Percentiles rank a stretch among this genome's conserved stretches.
These are phyloP conservation scores for Puccinia hordei DNA, from an alignment of 1,284 basidiomycete genomes.

Conservation along the genomic window DNA sequence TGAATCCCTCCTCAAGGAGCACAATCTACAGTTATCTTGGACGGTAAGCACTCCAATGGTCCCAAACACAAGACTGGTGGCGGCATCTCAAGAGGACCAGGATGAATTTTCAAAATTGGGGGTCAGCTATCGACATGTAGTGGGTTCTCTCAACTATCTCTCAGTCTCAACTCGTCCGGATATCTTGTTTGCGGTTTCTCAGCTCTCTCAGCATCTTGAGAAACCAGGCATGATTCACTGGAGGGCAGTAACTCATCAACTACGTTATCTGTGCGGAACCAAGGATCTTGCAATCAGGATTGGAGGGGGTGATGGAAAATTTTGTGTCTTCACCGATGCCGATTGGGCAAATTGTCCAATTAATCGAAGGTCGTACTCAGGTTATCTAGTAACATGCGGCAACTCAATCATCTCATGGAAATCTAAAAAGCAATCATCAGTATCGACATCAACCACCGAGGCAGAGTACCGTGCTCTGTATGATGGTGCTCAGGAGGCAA, in stretches of 20 bases:
- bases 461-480: no score
- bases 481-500: no score
- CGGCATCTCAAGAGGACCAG: neutral
- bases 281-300: neutral
- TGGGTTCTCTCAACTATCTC: constrained; percentile 17
- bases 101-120: neutral
- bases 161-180: neutral
- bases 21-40: neutral
- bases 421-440: no score
- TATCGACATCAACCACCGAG: no score
- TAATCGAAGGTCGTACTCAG: no score
- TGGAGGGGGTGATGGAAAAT: neutral
- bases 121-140: neutral
- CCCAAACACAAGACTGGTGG: neutral
- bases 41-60: neutral
- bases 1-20: neutral
- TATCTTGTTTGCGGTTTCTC: neutral
- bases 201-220: constrained; percentile 24
- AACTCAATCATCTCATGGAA: no score
- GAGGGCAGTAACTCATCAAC: neutral
- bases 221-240: neutral
- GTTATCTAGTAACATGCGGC: no score
- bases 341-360: no score
- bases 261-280: neutral
- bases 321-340: no score